Base-by-base conservation (phyloP, 2,329 filamentous ascomycete genomes). In the Orbilia blumenaviensis region DNA sequence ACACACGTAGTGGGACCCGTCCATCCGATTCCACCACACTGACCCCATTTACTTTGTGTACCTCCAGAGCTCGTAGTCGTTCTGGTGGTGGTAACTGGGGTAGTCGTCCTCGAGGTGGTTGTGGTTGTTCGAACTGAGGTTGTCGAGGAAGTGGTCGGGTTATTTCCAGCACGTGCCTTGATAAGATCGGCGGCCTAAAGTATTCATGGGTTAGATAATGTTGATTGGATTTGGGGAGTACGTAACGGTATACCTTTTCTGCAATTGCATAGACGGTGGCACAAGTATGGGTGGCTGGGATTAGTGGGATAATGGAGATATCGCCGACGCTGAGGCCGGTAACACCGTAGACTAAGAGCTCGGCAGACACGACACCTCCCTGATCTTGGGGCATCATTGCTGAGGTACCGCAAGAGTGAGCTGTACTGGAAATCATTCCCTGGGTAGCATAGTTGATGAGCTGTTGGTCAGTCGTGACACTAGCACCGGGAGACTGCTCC, bases 371-470 rank as follows among this genome's bases (percentile, higher is more conserved):
- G 10, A 87, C 86, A 1, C 86, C 86, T 0, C 86, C 86, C 1
- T 85, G 81, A 27, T 83, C 83, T 23, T 81, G 79, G 1, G 85
- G 85, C 63, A 85, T 81, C 86, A 87, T 87, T 6, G 85, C 83
- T 48, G 84, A 84, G n/a, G 85, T 87, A 10, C 87, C 85, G 1
- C 83, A 81, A 0, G 85, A 83, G 79, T 88, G 86, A 78, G 85
- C 87, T 56, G 84, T 84, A 0, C 84, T 85, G n/a, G 81, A 81
- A 14, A 83, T 79, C 50, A 77, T 78, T 6, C 80, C 80, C 44
- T 78, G 63, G 42, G 81, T 81, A 27, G 77, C 63, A 67, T 62
- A 79, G 14, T 32, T 38, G 34, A 76, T 78, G 46, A 84, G 66
- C 18, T 81, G 78, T 32, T 80, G 81, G 56, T 81, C 81, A 21